Conservation (phyloP, 306 rosid genomes). For the Lathyrus tuberosus region DNA sequence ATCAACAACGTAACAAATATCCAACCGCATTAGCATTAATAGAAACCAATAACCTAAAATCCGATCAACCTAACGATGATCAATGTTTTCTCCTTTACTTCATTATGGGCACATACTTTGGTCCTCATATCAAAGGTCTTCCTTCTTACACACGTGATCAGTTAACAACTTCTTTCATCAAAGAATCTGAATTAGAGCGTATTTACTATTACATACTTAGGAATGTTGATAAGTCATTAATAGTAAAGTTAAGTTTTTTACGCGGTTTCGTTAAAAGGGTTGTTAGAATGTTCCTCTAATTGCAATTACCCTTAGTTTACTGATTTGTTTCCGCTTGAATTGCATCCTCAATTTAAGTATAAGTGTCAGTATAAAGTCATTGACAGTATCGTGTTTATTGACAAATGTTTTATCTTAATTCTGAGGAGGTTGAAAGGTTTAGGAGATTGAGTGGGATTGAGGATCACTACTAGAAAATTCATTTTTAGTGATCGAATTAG, state of each 20-base stretch:
- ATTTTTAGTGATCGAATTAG: too few relatives aligned
- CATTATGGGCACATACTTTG: slow-evolving; percentile 64
- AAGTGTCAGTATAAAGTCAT: slow-evolving; percentile 35
- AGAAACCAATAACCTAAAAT: slow-evolving; percentile 17
- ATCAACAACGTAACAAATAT: background rate
- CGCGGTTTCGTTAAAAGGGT: slow-evolving; percentile 49
- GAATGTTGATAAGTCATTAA: slow-evolving; percentile 54
- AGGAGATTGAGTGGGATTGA: slow-evolving; percentile 66
- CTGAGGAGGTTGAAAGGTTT: slow-evolving; percentile 66
- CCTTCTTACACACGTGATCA: slow-evolving; percentile 61
- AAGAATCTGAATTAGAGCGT: slow-evolving; percentile 48
- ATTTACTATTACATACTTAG: slow-evolving; percentile 53
- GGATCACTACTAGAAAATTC: too few relatives aligned
- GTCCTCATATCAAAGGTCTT: slow-evolving; percentile 66
- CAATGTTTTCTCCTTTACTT: slow-evolving; percentile 57
- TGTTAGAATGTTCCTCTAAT: slow-evolving; percentile 30
- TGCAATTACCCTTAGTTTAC: slow-evolving; percentile 67
- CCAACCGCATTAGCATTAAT: background rate
- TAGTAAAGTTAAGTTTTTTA: slow-evolving; percentile 40
- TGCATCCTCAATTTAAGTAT: slow-evolving; percentile 50
- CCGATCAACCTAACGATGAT: slow-evolving; percentile 40
- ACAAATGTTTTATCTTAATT: slow-evolving; percentile 33
- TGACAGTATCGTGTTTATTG: slow-evolving; percentile 48
- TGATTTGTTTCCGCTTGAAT: slow-evolving; percentile 49
- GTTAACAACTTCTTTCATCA: slow-evolving; percentile 49